Base-by-base conservation (phyloP, 1,139 yeast genomes). In the Suhomyces panamericanus region DNA sequence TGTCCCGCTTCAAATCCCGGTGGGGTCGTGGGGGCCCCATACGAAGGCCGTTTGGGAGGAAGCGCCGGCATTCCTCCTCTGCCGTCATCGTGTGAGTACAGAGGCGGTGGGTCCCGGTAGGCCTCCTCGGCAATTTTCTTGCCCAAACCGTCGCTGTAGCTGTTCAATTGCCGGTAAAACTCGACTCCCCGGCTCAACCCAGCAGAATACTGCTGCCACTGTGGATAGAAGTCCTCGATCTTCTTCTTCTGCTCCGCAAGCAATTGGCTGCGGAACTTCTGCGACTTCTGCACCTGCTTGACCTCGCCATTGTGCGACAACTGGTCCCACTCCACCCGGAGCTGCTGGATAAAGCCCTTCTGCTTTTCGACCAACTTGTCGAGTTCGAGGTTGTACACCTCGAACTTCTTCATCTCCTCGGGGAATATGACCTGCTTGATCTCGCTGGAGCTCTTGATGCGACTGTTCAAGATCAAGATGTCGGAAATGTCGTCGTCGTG, bases 401-500 rank as follows among this genome's bases (percentile, higher is more conserved):
- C 78, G 60, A 89, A 93, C 63, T 93, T 93, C 42, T 77, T 80
- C 52, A 93, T 68, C 61, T 90, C 96, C 45, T 80, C 77, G 13
- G 83, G 79, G 61, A 91, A 91, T 16, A 88, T 74, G 31, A 71
- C 67, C 26, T 72, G 68, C 53, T 75, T 76, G 45, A 85, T 75
- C 51, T 85, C 93, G 35, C 75, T 71, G 16, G 81, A 81, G 3
- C 77, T 59, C 47, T 76, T 75, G 29, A 77, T 71, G 43, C 80
- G 78, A 53, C 83, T 81, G 61, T 87, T 86, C 53, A 86, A 68
- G 4, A 93, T 78, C 32, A 93, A 72, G 22, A 85, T 73, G 46
- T 87, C 84, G 0, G 96, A 85, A 42, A 91, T 89, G 60, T 93
- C 97, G 63, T 93, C 99, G 16, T 78, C 74, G 56, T 85, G 95